Percentiles rank a stretch among this genome's conserved stretches.
phyloP scores from a whole-genome alignment of 345 rosid species.

The Melaleuca quinquenervia region DNA sequence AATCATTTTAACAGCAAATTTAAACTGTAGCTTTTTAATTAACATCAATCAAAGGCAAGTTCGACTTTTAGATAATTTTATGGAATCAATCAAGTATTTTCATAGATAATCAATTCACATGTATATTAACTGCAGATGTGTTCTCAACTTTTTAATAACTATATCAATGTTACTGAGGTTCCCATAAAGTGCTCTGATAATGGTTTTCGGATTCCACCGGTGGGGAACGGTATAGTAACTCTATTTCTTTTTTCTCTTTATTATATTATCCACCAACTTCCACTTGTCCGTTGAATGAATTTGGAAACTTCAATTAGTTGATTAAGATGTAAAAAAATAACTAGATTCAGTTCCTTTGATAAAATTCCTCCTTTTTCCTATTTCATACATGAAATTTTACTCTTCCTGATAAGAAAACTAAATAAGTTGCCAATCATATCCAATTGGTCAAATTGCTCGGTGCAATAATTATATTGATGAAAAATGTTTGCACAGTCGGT shows the following conservation, averaged over 20 bases:
- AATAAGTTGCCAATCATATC: neutral
- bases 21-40: neutral
- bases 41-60: neutral
- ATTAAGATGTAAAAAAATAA: neutral
- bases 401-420: neutral
- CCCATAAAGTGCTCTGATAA: neutral
- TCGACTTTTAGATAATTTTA: neutral
- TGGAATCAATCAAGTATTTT: neutral
- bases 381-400: neutral
- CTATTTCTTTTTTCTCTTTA: neutral
- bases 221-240: neutral
- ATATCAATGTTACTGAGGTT: neutral
- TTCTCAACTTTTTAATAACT: neutral
- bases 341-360: neutral
- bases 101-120: neutral
- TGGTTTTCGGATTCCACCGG: neutral
- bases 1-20: neutral
- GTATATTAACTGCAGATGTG: neutral
- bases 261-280: neutral
- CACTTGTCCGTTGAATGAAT: neutral
- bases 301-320: neutral
- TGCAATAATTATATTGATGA: neutral
- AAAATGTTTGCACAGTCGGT: neutral
- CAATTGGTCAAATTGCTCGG: neutral
- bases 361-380: neutral